Base-by-base conservation (phyloP, 73 alveolate species). In the Symbiodinium pilosum region DNA sequence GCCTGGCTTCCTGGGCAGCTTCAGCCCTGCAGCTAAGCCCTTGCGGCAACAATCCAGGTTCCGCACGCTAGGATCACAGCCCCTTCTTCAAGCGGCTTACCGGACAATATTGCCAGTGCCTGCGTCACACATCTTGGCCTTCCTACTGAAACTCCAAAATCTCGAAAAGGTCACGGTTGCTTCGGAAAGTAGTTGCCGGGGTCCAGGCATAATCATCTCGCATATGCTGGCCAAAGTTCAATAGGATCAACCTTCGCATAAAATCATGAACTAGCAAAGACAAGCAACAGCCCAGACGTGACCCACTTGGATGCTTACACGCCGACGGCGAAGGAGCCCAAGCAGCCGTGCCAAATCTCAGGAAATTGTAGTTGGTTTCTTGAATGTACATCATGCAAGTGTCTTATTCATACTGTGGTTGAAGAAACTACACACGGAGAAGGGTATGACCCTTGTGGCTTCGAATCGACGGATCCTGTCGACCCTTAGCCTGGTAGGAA, bases 281-380 rank as follows among this genome's bases (percentile, higher is more conserved):
- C 11, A 14, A 18, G 89, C 89, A 34, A 39, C 28, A 11, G 20
- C 36, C 36, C 26, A n/a, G 3, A 21, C 77, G 6, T 26, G 77
- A 20, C n/a, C n/a, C 18, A 3, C 88, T 81, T 42, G 52, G 96
- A 56, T 28, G 20, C 36, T 26, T 16, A 44, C 96, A 69, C 96
- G 9, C 75, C 96, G 28, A 43, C 69, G 36, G 51, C 51, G 14
- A 36, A 91, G 88, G 96, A 91, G 11, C 96, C 96, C 96, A 91
- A 41, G 43, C 75, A 42, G 6, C 96, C 96, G 32, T 91, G 96
- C 96, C 96, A 91, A 16, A 91, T 54, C 96, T 91, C 12, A 34
- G 41, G 0, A n/a, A n/a, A n/a, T n/a, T n/a, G n/a, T n/a, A n/a
- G n/a, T n/a, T n/a, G n/a, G n/a, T n/a, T n/a, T n/a, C n/a, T n/a